Percentiles rank a stretch among this genome's conserved stretches.
These are phyloP conservation scores for Parafenestella ontariensis DNA, from an alignment of 2,329 filamentous ascomycete species.

Conservation along the genomic window DNA sequence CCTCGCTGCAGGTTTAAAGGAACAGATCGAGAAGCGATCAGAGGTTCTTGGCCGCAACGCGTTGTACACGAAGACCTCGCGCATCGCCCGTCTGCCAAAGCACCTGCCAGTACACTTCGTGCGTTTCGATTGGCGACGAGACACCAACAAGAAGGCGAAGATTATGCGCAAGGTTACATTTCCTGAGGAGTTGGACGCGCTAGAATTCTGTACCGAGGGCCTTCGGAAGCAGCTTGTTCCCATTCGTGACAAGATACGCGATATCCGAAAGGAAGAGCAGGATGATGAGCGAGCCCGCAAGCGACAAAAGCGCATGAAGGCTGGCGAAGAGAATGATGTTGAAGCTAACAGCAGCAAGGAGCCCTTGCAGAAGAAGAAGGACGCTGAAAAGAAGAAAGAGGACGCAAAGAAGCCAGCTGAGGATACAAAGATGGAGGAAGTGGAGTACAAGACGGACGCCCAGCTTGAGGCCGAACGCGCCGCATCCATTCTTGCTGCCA, in stretches of 20 bases:
- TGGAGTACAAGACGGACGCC: slow-evolving; percentile 89
- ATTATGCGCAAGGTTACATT: slow-evolving; percentile 99
- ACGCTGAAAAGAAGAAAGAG: slow-evolving; percentile 52
- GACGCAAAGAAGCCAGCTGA: slow-evolving; percentile 60
- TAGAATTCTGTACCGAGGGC: slow-evolving; percentile 95
- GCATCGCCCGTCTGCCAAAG: slow-evolving; percentile 88
- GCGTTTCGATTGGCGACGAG: slow-evolving; percentile 96
- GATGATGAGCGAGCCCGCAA: slow-evolving; percentile 92
- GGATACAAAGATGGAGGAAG: slow-evolving; percentile 74
- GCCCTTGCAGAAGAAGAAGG: slow-evolving; percentile 59
- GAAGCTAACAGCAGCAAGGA: slow-evolving; percentile 58
- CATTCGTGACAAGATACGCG: slow-evolving; percentile 94
- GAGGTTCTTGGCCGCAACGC: slow-evolving; percentile 78
- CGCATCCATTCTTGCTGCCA: slow-evolving; percentile 75
- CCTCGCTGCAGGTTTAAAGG: slow-evolving; percentile 78
- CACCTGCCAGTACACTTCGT: slow-evolving; percentile 98
- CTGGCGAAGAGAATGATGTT: slow-evolving; percentile 61
- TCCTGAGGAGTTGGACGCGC: slow-evolving; percentile 87
- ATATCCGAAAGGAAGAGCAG: slow-evolving; percentile 92
- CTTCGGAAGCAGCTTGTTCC: slow-evolving; percentile 83
- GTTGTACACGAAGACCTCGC: slow-evolving; percentile 87
- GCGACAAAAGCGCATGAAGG: slow-evolving; percentile 77
- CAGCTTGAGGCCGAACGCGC: slow-evolving; percentile 87
- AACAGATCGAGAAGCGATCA: slow-evolving; percentile 91
- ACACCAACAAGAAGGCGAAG: slow-evolving; percentile 97